Percentiles rank a stretch among this genome's conserved stretches.
These are phyloP conservation scores for Toxoplasma gondii DNA, from an alignment of 169 alveolate genomes.

Conservation along the genomic window DNA sequence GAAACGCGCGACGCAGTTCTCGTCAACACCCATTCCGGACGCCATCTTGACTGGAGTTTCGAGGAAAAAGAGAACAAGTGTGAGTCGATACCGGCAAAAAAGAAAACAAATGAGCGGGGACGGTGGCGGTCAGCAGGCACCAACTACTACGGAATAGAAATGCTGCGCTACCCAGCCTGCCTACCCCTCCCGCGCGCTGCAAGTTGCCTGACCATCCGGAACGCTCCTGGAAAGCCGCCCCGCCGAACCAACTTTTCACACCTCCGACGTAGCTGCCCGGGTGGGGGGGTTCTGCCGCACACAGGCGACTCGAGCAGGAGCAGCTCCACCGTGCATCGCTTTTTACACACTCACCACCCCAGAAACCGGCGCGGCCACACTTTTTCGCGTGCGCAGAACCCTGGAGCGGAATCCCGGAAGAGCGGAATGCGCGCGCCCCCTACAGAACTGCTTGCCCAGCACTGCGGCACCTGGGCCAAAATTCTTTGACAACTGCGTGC, in stretches of 20 bases:
- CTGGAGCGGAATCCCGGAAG: no score
- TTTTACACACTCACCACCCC: background rate
- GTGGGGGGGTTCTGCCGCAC: background rate
- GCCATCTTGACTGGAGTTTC: constrained; percentile 69
- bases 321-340: background rate
- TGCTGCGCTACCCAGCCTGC: constrained; percentile 6
- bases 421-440: no score
- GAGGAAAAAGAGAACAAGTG: background rate
- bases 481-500: no score
- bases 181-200: background rate
- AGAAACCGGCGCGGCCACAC: no score
- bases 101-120: background rate
- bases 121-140: background rate
- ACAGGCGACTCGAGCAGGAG: background rate
- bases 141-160: background rate
- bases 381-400: no score
- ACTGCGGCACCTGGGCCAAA: no score
- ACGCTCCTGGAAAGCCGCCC: background rate
- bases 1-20: constrained; percentile 71
- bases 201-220: constrained; percentile 3
- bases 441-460: no score
- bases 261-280: background rate
- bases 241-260: background rate
- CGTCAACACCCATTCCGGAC: constrained; percentile 75
- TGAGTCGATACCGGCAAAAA: background rate